Percentiles rank a stretch among this genome's conserved stretches.
Evolutionary conservation across 2,329 filamentous ascomycete species (phyloP).

Genomic region (Chalaropsis ovoidea): DNA sequence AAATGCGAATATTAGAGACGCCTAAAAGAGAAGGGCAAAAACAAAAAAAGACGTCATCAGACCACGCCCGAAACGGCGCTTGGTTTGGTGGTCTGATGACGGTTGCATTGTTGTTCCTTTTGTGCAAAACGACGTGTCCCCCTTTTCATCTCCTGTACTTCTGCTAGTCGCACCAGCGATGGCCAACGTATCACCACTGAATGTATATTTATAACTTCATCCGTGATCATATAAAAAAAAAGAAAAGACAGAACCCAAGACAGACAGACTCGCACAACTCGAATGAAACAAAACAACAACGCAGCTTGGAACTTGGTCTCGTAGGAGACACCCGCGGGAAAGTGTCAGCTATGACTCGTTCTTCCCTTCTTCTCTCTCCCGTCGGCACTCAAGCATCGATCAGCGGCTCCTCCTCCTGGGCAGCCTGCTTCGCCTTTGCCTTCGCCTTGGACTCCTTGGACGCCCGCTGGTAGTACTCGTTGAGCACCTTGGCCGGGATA

Average conservation of each 20-base stretch:
- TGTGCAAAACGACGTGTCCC: background rate
- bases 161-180: background rate
- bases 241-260: conserved; percentile 6
- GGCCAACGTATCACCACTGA: background rate
- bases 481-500: conserved; percentile 71
- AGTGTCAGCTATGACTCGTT: background rate
- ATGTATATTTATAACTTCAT: conserved; percentile 3
- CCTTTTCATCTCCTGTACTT: background rate
- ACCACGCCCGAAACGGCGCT: background rate
- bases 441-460: conserved; percentile 53
- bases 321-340: background rate
- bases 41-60: conserved; percentile 11
- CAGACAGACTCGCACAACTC: conserved; percentile 4
- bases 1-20: background rate
- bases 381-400: conserved; percentile 44
- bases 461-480: conserved; percentile 70
- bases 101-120: background rate
- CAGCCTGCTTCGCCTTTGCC: conserved; percentile 43
- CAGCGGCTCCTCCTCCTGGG: conserved; percentile 47
- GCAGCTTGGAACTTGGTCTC: background rate
- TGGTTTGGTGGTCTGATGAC: background rate
- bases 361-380: background rate
- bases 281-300: background rate
- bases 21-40: background rate
- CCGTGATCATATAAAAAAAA: conserved; percentile 6